A percentile compares a stretch with the other conserved stretches of the same genome.
Evolutionary conservation across 129 eudicot genomes (phyloP).

Genomic region (Flaveria ramosissima): DNA sequence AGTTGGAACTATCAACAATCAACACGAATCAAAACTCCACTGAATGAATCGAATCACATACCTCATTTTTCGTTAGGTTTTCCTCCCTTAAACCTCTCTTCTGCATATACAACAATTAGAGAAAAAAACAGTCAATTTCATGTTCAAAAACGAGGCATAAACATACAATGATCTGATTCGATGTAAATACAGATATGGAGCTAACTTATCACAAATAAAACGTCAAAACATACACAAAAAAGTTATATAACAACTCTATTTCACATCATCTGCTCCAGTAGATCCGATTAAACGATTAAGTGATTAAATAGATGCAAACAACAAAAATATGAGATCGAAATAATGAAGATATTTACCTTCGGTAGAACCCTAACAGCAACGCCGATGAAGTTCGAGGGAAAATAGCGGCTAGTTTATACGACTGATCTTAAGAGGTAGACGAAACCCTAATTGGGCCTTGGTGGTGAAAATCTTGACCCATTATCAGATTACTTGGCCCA

Average conservation of each 20-base stretch:
- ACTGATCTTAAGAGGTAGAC: background rate
- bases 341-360: background rate
- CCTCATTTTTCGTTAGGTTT: slow-evolving; percentile 23
- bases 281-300: background rate
- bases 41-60: slow-evolving; percentile 21
- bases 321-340: background rate
- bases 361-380: slow-evolving; percentile 19
- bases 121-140: background rate
- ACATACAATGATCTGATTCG: background rate
- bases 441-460: slow-evolving; percentile 41
- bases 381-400: slow-evolving; percentile 23
- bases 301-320: background rate
- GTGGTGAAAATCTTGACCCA: background rate
- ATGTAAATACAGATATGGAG: background rate
- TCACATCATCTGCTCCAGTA: background rate
- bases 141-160: background rate
- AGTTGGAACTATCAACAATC: background rate
- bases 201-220: background rate
- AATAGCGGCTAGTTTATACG: slow-evolving; percentile 13
- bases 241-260: background rate
- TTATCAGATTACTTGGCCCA: background rate
- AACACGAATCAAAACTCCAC: background rate
- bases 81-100: slow-evolving; percentile 11
- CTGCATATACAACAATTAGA: background rate
- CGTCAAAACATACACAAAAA: background rate